These are phyloP conservation scores for Tolypocladium tropicale DNA, from an alignment of 2,329 filamentous ascomycete species.

Conservation along the genomic window DNA sequence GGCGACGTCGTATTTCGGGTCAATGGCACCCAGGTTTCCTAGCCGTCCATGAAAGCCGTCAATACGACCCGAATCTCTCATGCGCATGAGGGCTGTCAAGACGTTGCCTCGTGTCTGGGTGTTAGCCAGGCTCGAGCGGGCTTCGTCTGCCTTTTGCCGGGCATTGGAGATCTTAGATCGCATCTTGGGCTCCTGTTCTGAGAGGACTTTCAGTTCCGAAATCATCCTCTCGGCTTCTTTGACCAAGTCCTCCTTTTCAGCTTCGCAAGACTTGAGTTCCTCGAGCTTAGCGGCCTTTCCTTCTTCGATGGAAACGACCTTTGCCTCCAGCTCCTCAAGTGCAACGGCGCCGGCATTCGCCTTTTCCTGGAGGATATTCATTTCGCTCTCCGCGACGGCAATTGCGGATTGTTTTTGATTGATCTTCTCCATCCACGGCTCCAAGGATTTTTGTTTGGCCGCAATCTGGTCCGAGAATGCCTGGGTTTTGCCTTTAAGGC, in stretches of 20 bases:
- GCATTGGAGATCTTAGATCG: constrained; percentile 79
- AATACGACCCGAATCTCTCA: constrained; percentile 92
- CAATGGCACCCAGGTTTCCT: constrained; percentile 88
- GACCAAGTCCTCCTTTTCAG: constrained; percentile 60
- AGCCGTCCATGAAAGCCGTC: constrained; percentile 94
- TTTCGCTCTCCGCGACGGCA: constrained; percentile 87
- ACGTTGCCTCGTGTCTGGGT: constrained; percentile 92
- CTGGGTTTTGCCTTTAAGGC: constrained; percentile 90
- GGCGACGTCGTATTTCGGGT: constrained; percentile 91
- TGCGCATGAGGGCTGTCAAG: constrained; percentile 79
- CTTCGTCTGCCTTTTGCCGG: constrained; percentile 92
- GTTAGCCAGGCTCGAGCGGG: constrained; percentile 76
- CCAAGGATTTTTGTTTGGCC: constrained; percentile 82
- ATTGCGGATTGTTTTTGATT: constrained; percentile 92
- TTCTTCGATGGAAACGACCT: constrained; percentile 64
- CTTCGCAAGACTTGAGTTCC: constrained; percentile 68
- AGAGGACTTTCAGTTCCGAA: constrained; percentile 61
- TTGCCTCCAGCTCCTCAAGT: constrained; percentile 71
- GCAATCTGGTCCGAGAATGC: constrained; percentile 88
- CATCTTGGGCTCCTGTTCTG: constrained; percentile 69
- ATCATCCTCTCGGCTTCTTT: constrained; percentile 65
- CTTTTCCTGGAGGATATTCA: constrained; percentile 83
- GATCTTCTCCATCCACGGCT: constrained; percentile 95
- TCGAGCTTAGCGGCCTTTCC: constrained; percentile 58
- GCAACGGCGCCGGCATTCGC: constrained; percentile 79